Base-by-base conservation (phyloP, 345 rosid species). In the Erucastrum elatum region DNA sequence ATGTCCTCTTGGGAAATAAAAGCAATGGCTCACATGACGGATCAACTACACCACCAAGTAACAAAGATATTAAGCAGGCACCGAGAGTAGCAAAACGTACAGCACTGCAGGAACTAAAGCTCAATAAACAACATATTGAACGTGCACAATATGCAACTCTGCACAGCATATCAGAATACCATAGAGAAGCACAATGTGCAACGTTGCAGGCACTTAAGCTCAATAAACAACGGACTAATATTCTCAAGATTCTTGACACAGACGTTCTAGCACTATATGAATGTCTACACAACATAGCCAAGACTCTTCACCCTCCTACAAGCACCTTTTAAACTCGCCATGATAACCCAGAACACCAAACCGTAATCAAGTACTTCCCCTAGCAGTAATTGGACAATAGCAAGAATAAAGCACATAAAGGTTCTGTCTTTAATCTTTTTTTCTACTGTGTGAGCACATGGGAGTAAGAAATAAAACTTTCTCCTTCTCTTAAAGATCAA, bases 21-120 rank as follows among this genome's bases (percentile, higher is more conserved):
- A 92, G 88, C 89, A 93, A 83, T 4, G 98, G 93, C 80, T 87
- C 99, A 73, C 33, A 77, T 3, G 94, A 82, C 29, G 93, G 88
- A 84, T 89, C 87, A 1, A 86, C 95, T 90, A 83, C 82, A 83
- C 13, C 61, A 70, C 77, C 73, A 76, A 49, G 30, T 34, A 35
- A n/a, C 33, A 13, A 8, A 53, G 56, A 66, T 8, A 6, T 62
- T 41, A 59, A 34, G 41, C 4, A 70, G 3, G 10, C 53, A 72
- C 16, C 15, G 15, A 9, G 44, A 64, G 21, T 34, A 63, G 0
- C 49, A 46, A 64, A 64, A 31, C 37, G 9, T 12, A 66, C 41
- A 70, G 3, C 41, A n/a, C n/a, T n/a, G n/a, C n/a, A n/a, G n/a
- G n/a, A 4, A 67, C 33, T 11, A 58, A 75, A 16, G 58, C 58